These are phyloP conservation scores for Phytophthora litchii DNA, from an alignment of 352 stramenopile genomes.

Conservation along the genomic window DNA sequence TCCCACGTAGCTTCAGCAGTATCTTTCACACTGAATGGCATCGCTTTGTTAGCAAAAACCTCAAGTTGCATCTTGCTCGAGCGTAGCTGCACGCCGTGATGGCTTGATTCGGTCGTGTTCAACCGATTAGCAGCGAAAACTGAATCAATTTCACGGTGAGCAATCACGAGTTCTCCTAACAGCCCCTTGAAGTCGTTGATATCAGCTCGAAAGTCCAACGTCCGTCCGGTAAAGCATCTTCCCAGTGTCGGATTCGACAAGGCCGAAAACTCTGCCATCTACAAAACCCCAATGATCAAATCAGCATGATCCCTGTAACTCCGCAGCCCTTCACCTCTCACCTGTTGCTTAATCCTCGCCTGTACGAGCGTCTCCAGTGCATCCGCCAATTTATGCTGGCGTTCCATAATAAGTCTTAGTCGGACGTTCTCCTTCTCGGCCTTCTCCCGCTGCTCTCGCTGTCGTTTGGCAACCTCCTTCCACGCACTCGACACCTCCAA, in stretches of 20 bases:
- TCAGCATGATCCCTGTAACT: not conserved
- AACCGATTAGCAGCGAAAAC: slow-evolving; percentile 43
- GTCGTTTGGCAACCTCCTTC: slow-evolving; percentile 31
- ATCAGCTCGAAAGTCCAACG: slow-evolving; percentile 26
- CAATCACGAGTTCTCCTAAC: slow-evolving; percentile 20
- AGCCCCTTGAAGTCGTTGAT: slow-evolving; percentile 30
- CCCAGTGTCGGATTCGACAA: slow-evolving; percentile 19
- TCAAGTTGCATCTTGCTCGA: slow-evolving; percentile 36
- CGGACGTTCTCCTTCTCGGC: slow-evolving; percentile 44
- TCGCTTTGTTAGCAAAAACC: slow-evolving; percentile 43
- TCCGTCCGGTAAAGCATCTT: slow-evolving; percentile 22
- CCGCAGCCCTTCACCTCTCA: not conserved
- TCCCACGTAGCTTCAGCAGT: slow-evolving; percentile 41
- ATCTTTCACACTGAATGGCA: slow-evolving; percentile 41
- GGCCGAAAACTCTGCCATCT: slow-evolving; percentile 31
- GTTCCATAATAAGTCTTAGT: slow-evolving; percentile 38
- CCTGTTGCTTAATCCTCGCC: slow-evolving; percentile 34
- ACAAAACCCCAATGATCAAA: slow-evolving; percentile 9
- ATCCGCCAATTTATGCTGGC: slow-evolving; percentile 39
- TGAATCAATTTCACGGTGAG: slow-evolving; percentile 25
- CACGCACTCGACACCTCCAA: slow-evolving; percentile 30
- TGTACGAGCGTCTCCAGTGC: slow-evolving; percentile 37
- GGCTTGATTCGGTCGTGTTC: slow-evolving; percentile 26
- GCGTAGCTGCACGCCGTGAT: slow-evolving; percentile 33
- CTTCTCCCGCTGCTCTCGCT: slow-evolving; percentile 38